Base-by-base conservation (phyloP, 164 flowering plant species). In the Taxillus chinensis region DNA sequence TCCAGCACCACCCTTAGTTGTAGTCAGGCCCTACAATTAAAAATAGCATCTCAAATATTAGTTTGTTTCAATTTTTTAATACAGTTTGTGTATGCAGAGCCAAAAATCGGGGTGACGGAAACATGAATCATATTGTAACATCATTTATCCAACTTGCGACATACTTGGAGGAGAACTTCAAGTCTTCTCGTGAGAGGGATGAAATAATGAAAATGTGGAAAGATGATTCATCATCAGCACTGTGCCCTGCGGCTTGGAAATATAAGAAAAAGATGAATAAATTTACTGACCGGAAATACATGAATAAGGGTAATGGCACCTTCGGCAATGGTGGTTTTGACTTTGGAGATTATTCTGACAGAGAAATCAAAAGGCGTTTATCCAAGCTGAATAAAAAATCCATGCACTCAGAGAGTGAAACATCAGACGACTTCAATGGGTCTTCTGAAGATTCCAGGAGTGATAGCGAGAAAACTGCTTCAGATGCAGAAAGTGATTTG, bases 401-500 rank as follows among this genome's bases (percentile, higher is more conserved):
- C 57, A 64, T 86, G 66, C 87, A 81, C 59, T 91, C 97, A 3
- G 97, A 75, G 62, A 86, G 86, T 83, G 97, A 87, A 41, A 86
- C 92, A 57, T 91, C 99, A 72, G 96, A 85, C 76, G 96, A 90
- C 12, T 63, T 67, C 59, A 84, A 76, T 51, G 70, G 66, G 58
- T 90, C 91, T 39, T 86, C 85, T 64, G 86, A 78, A 62, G 80
- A 72, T 75, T 71, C 69, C 53, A 67, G 65, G 62, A 71, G 76
- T 68, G 86, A 77, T 55, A 75, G 76, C 62, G 86, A 79, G 69
- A 80, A 74, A 70, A 77, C 86, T 57, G 73, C 63, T 57, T 89
- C 96, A 16, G 93, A 87, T 45, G 80, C 97, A 56, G 93, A 87
- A 74, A 91, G 85, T 75, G 95, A 87, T 63, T 70, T 70, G 62